A percentile compares a stretch with the other conserved stretches of the same genome.
Evolutionary conservation across 208 protist genomes (phyloP).

Genomic region (Pavlovales sp.): DNA sequence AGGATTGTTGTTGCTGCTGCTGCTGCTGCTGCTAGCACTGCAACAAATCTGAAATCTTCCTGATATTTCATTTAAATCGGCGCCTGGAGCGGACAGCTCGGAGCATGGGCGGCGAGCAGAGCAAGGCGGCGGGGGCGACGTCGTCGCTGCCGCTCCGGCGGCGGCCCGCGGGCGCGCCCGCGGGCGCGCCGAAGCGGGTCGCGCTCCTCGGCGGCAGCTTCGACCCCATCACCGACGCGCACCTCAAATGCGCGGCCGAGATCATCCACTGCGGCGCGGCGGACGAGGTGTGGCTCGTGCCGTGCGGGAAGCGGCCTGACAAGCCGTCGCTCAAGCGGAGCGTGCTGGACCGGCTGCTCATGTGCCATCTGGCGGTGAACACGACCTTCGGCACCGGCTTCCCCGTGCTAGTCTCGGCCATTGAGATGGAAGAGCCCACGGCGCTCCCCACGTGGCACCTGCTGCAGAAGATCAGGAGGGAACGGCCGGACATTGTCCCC

Average conservation of each 20-base stretch:
- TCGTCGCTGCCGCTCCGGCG: too few relatives aligned
- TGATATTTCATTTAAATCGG: too few relatives aligned
- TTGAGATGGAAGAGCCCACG: not conserved
- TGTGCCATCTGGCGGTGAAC: conserved; percentile 15
- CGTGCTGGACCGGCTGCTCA: conserved; percentile 14
- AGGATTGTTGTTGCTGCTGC: too few relatives aligned
- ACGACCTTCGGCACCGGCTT: conserved; percentile 11
- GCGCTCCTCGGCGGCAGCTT: conserved; percentile 8
- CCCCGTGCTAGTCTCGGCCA: not conserved
- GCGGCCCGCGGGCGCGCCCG: too few relatives aligned
- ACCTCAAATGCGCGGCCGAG: conserved; percentile 3
- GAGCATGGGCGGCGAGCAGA: too few relatives aligned
- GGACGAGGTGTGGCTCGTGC: conserved; percentile 10
- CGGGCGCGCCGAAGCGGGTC: not conserved
- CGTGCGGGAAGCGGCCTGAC: conserved; percentile 7
- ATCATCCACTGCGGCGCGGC: conserved; percentile 4
- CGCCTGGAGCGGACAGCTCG: too few relatives aligned
- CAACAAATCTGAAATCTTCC: too few relatives aligned
- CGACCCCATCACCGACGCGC: conserved; percentile 15
- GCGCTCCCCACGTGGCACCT: not conserved
- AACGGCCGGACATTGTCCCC: not conserved
- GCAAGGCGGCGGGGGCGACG: too few relatives aligned
- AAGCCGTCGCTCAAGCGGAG: not conserved
- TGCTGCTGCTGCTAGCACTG: too few relatives aligned
- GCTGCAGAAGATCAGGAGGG: not conserved